These are phyloP conservation scores for Trichocladium antarcticum DNA, from an alignment of 495 filamentous ascomycete genomes.

Conservation along the genomic window DNA sequence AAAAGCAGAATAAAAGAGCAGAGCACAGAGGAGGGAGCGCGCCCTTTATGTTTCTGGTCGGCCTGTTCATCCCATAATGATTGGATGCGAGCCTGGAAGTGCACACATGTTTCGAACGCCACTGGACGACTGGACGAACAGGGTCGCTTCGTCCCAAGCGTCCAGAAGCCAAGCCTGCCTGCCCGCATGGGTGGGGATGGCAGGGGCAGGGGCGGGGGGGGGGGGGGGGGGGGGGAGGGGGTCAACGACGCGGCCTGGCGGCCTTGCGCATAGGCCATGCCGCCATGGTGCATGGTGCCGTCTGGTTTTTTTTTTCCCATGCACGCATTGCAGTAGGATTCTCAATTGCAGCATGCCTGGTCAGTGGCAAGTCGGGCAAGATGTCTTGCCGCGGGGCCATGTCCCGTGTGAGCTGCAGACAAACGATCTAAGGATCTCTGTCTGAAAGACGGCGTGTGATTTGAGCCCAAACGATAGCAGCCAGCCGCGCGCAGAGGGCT, in stretches of 20 bases:
- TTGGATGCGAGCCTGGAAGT: constrained; percentile 10
- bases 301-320: too few relatives aligned
- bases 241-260: not conserved
- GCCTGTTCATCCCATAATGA: constrained; percentile 13
- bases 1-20: constrained; percentile 9
- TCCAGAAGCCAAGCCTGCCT: not conserved
- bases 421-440: not conserved
- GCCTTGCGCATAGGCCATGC: not conserved
- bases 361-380: not conserved
- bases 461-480: not conserved
- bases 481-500: constrained; percentile 4
- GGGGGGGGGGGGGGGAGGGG: not conserved
- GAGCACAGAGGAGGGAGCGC: constrained; percentile 6
- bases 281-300: too few relatives aligned
- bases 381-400: too few relatives aligned
- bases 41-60: constrained; percentile 25
- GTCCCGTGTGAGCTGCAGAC: too few relatives aligned
- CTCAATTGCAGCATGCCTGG: not conserved
- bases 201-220: constrained; percentile 1
- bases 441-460: not conserved
- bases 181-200: not conserved
- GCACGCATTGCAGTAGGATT: too few relatives aligned
- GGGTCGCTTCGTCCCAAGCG: constrained; percentile 8
- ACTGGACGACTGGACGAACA: constrained; percentile 8
- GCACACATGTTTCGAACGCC: constrained; percentile 20